These are phyloP conservation scores for Hura crepitans DNA, from an alignment of 441 rosid species.

Conservation along the genomic window DNA sequence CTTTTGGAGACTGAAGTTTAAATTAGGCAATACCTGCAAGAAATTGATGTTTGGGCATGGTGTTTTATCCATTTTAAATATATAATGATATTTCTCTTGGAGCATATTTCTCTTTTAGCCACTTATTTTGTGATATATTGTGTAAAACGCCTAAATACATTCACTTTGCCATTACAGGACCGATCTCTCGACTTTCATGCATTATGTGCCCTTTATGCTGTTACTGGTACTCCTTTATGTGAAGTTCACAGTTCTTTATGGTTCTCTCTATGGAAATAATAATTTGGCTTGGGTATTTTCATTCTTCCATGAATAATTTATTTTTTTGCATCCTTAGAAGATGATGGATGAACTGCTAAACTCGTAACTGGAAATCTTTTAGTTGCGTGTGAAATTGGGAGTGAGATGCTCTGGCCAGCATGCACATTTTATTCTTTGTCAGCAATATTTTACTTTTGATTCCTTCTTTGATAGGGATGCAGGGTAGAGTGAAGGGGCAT, in stretches of 20 bases:
- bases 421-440: not conserved
- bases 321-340: not conserved
- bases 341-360: constrained; percentile 1
- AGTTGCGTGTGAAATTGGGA: constrained; percentile 2
- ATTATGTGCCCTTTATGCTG: constrained; percentile 68
- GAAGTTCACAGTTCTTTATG: constrained; percentile 3
- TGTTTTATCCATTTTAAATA: not conserved
- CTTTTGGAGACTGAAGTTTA: not conserved
- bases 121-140: constrained; percentile 4
- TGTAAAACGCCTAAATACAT: constrained; percentile 20
- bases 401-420: constrained; percentile 1
- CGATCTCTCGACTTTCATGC: constrained; percentile 66
- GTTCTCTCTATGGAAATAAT: not conserved
- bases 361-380: constrained; percentile 6
- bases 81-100: not conserved
- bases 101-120: constrained; percentile 7
- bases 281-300: constrained; percentile 7
- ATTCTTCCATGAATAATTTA: not conserved
- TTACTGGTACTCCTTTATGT: constrained; percentile 48
- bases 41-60: not conserved
- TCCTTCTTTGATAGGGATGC: not conserved
- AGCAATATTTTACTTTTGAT: not conserved
- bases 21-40: constrained; percentile 7
- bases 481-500: not conserved
- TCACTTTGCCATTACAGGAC: constrained; percentile 43